Base-by-base conservation (phyloP, 176 grass and related monocot genomes). In the Ampelocalamus luodianensis region DNA sequence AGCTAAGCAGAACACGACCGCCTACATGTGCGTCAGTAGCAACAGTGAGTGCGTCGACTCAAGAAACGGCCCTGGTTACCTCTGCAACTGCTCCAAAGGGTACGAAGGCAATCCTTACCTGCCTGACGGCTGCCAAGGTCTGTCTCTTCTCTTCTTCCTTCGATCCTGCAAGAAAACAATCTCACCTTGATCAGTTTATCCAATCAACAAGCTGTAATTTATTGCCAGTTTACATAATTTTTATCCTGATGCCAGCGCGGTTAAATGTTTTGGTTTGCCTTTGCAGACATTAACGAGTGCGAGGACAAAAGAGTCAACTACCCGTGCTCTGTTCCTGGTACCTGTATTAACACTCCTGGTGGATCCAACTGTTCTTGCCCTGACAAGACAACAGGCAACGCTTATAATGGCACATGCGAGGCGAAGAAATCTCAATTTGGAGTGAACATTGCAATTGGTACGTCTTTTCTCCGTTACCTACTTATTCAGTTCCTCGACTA, bases 31-130 rank as follows among this genome's bases (percentile, higher is more conserved):
- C 44, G 62, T 34, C 60, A 90, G 85, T 20, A 2, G 1, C 24
- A 81, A 92, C 85, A 88, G 88, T 40, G 36, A 72, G 23, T 95
- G 90, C 85, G 43, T 72, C 62, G 82, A 88, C 32, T 85, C 88
- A 42, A 85, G 26, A 73, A 88, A 95, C 72, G 93, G 87, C 3
- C 70, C 23, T 5, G 93, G 93, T 0, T 92, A 92, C 71, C 77
- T 90, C 39, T 95, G 93, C 85, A 95, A 88, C 78, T 95, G 93
- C 88, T 90, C 85, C 70, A 43, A 46, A 17, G 93, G 93, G 2
- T 95, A 86, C 54, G 37, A 88, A 0, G 95, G 95, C 78, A 97
- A 97, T 49, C 95, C 95, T 1, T 97, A 92, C 46, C 88, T 97
- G 50, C 29, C 50, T 51, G 0, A 74, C 45, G 92, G 95, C 32